phyloP scores from a whole-genome alignment of 2,329 filamentous ascomycete species.

The Calonectria fujianensis region DNA sequence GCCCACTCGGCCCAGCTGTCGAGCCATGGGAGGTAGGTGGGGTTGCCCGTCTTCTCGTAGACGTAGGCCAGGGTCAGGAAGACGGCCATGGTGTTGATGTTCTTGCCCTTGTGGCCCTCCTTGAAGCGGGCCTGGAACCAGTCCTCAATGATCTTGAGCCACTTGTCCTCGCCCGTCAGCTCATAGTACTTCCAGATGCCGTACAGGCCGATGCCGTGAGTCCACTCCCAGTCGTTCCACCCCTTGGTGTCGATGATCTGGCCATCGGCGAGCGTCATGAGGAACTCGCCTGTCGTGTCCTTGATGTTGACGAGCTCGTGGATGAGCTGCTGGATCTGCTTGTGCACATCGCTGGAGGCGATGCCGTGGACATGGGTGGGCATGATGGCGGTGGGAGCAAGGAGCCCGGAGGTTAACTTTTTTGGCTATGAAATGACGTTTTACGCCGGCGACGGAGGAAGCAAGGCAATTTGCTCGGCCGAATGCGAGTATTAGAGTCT shows the following conservation, averaged over 20 bases:
- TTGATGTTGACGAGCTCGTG: slow-evolving; percentile 85
- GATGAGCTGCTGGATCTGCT: slow-evolving; percentile 79
- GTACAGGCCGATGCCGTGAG: slow-evolving; percentile 86
- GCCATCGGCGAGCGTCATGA: slow-evolving; percentile 82
- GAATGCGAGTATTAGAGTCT: slow-evolving; percentile 17
- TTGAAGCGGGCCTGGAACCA: slow-evolving; percentile 84
- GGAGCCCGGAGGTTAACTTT: neutral
- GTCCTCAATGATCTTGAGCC: slow-evolving; percentile 80
- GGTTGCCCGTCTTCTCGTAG: slow-evolving; percentile 84
- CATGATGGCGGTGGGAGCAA: slow-evolving; percentile 48
- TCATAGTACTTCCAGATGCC: slow-evolving; percentile 89
- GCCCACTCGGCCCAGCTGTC: slow-evolving; percentile 90
- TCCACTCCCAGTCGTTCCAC: slow-evolving; percentile 91
- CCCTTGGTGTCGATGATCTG: slow-evolving; percentile 89
- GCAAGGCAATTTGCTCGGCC: slow-evolving; percentile 6
- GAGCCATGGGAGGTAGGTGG: slow-evolving; percentile 84
- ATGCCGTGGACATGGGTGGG: slow-evolving; percentile 65
- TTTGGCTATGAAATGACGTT: neutral
- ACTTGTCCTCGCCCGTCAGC: slow-evolving; percentile 77
- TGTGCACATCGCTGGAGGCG: slow-evolving; percentile 68
- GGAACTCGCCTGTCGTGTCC: slow-evolving; percentile 83
- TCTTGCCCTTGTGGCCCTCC: slow-evolving; percentile 85
- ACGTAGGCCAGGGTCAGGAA: slow-evolving; percentile 85
- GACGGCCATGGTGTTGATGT: slow-evolving; percentile 89
- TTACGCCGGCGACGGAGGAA: neutral